Conservation (phyloP, 2,329 filamentous ascomycete species). For the Lachnellula arida region DNA sequence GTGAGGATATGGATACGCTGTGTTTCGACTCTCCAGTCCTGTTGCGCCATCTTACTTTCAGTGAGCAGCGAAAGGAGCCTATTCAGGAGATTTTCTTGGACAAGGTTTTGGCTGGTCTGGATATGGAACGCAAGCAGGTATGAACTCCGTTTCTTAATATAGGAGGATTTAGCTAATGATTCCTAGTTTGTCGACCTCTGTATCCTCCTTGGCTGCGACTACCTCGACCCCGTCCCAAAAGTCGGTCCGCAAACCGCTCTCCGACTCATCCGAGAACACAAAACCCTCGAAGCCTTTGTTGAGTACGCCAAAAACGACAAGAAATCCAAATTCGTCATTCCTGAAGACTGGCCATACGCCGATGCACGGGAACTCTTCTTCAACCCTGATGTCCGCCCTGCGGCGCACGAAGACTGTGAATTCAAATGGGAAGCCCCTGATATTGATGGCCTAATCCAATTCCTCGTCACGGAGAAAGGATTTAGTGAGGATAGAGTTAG, state of each 20-base stretch:
- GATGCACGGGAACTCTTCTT: constrained; percentile 92
- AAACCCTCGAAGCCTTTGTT: constrained; percentile 80
- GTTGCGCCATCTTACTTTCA: constrained; percentile 89
- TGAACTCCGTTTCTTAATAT: constrained; percentile 6
- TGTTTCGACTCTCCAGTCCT: constrained; percentile 93
- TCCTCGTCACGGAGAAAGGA: constrained; percentile 88
- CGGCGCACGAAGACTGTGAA: constrained; percentile 82
- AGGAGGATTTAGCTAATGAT: constrained; percentile 1
- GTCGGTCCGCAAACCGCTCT: constrained; percentile 87
- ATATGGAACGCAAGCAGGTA: constrained; percentile 84
- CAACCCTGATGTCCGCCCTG: constrained; percentile 78
- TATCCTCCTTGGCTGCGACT: constrained; percentile 95
- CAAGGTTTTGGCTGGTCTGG: constrained; percentile 78
- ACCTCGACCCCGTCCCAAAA: constrained; percentile 93
- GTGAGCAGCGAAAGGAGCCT: constrained; percentile 94
- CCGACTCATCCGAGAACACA: constrained; percentile 90
- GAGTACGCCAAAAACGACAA: constrained; percentile 71
- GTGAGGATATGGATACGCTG: constrained; percentile 97
- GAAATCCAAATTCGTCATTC: constrained; percentile 76
- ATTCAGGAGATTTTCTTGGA: constrained; percentile 92
- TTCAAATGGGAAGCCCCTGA: constrained; percentile 98
- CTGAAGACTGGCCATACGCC: constrained; percentile 94
- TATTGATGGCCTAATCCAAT: constrained; percentile 82
- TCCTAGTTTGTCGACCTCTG: constrained; percentile 91
- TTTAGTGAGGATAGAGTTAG: constrained; percentile 95